Base-by-base conservation (phyloP, 2,329 filamentous ascomycete genomes). In the Pseudopyrenochaeta lycopersici region DNA sequence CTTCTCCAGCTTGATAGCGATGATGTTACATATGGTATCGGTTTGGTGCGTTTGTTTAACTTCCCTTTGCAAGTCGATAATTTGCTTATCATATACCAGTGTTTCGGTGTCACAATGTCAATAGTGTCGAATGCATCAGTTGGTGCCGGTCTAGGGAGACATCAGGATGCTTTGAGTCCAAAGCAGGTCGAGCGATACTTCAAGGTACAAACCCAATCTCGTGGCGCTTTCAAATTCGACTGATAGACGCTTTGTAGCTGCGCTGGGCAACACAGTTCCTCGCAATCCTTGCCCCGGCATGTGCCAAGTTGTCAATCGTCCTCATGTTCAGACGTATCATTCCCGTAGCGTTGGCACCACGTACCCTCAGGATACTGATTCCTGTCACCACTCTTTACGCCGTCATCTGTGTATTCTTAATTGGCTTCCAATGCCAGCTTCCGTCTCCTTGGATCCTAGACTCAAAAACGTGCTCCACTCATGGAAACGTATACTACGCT, bases 361-460 rank as follows among this genome's bases (percentile, higher is more conserved):
- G 36, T 30, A 35, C 27, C 14, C 32, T 12, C 10, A 31, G 12
- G 15, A 33, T 49, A n/a, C 49, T 62, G 4, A 46, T 63, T 35
- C 44, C 46, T 10, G 46, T 50, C 18, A 38, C 60, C 10, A 49
- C 17, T 27, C 33, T 45, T 7, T 63, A 54, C 42, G 39, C 54
- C 3, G 17, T 56, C 3, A 47, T 49, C 30, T 61, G 46, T 23
- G 7, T 58, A 15, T 46, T 56, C 29, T 12, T 48, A 32, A 39
- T 57, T 23, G 55, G 49, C 7, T 60, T 67, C 23, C 62, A 69
- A 47, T 70, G 66, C 40, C 41, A 49, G 9, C 27, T 63, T 2
- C 56, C 60, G 9, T 20, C 46, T n/a, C 62, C 61, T 9, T 64
- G 58, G 58, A 45, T 62, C 10, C 44, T 50, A 7, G 52, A 39